phyloP scores from a whole-genome alignment of 2,329 filamentous ascomycete species.

The Ophiostoma quercus region DNA sequence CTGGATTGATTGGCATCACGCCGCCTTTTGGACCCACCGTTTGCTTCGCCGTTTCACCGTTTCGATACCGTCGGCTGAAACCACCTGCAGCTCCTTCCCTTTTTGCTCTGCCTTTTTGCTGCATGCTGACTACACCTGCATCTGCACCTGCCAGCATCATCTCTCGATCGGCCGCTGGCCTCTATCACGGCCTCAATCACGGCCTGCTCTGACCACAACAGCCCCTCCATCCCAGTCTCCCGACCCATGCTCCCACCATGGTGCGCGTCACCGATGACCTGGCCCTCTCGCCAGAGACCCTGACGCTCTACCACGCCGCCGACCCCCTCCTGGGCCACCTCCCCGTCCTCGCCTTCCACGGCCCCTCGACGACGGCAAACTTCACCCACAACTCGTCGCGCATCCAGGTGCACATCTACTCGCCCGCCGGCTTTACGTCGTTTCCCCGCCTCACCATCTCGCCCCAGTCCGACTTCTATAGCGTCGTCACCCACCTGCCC shows the following conservation, averaged over 20 bases:
- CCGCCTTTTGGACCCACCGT: slow-evolving; percentile 10
- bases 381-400: slow-evolving; percentile 82
- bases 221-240: neutral
- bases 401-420: slow-evolving; percentile 90
- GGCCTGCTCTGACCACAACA: neutral
- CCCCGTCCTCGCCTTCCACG: slow-evolving; percentile 85
- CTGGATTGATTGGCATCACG: too few relatives aligned
- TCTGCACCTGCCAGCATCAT: neutral
- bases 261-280: slow-evolving; percentile 75
- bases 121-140: slow-evolving; percentile 6
- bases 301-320: slow-evolving; percentile 82
- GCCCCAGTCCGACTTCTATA: slow-evolving; percentile 85
- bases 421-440: slow-evolving; percentile 79
- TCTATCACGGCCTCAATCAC: neutral
- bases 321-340: slow-evolving; percentile 78
- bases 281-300: slow-evolving; percentile 71
- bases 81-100: neutral
- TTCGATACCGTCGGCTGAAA: neutral
- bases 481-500: slow-evolving; percentile 81
- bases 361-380: slow-evolving; percentile 82
- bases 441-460: slow-evolving; percentile 90
- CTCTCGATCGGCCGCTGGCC: slow-evolving; percentile 9
- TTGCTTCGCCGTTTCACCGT: neutral
- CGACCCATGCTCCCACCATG: slow-evolving; percentile 51
- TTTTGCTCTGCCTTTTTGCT: neutral